phyloP scores from a whole-genome alignment of 2,329 filamentous ascomycete genomes.

The Colletotrichum limetticola region DNA sequence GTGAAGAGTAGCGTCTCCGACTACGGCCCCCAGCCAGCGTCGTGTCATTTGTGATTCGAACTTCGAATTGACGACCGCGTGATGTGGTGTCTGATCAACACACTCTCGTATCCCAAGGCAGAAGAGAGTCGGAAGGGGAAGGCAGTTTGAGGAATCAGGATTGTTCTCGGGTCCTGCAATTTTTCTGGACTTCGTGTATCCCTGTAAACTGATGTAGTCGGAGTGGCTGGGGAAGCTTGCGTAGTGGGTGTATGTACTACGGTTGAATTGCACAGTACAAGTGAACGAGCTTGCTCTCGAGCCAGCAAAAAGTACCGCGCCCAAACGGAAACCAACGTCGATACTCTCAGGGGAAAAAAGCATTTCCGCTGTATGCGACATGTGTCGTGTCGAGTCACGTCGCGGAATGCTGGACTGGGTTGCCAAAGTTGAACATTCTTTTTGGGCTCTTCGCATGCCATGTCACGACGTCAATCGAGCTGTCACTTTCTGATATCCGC shows the following conservation, averaged over 20 bases:
- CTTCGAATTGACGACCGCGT: background rate
- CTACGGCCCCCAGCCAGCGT: background rate
- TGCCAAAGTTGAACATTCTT: background rate
- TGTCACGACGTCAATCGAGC: background rate
- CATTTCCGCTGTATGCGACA: conserved; percentile 19
- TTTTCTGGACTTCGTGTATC: conserved; percentile 24
- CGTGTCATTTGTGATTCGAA: background rate
- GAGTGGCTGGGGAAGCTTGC: conserved; percentile 20
- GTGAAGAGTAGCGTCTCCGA: background rate
- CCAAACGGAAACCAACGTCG: background rate
- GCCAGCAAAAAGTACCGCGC: background rate
- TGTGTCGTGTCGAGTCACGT: conserved; percentile 14
- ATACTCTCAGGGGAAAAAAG: conserved; percentile 14
- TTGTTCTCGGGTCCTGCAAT: conserved; percentile 17
- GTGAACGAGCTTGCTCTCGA: background rate
- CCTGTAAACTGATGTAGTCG: conserved; percentile 17
- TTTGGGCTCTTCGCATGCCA: background rate
- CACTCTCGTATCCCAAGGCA: background rate
- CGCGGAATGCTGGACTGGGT: conserved; percentile 2
- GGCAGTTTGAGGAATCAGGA: conserved; percentile 4
- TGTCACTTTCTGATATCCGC: background rate
- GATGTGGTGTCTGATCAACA: background rate
- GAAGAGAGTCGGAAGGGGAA: background rate
- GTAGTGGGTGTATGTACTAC: conserved; percentile 4
- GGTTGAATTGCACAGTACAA: background rate